phyloP scores from a whole-genome alignment of 73 alveolate genomes.

The Urostyla sp. region DNA sequence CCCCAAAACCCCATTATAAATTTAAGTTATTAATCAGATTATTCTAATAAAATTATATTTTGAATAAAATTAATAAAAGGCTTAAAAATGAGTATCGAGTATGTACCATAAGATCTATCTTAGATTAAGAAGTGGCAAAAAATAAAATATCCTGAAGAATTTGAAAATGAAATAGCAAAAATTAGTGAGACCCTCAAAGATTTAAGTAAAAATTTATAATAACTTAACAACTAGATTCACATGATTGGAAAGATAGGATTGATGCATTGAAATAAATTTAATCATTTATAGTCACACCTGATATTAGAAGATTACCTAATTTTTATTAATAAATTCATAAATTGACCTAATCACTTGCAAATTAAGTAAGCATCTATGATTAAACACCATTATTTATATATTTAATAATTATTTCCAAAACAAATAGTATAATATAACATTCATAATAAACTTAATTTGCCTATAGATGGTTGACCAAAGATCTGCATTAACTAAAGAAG shows the following conservation, averaged over 20 bases:
- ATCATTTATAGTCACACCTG: constrained; percentile 9
- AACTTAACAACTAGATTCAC: constrained; percentile 16
- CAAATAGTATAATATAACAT: too few species aligned
- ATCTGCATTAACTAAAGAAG: constrained; percentile 48
- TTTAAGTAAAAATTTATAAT: neutral
- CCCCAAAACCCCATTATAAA: too few species aligned
- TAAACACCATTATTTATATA: too few species aligned
- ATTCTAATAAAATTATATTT: too few species aligned
- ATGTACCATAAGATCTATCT: neutral
- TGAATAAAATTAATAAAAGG: too few species aligned
- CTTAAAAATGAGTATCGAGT: constrained; percentile 20
- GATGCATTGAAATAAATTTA: constrained; percentile 16
- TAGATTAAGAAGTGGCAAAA: neutral
- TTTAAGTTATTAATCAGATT: too few species aligned
- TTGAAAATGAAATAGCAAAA: constrained; percentile 5
- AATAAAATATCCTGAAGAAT: neutral
- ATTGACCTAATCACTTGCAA: constrained; percentile 1
- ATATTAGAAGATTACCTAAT: constrained; percentile 13
- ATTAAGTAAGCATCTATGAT: constrained; percentile 1
- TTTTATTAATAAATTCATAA: constrained; percentile 5
- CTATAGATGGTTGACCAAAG: constrained; percentile 38
- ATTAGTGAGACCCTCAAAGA: constrained; percentile 29
- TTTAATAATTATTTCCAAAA: too few species aligned
- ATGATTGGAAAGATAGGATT: constrained; percentile 35
- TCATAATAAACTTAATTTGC: neutral